Base-by-base conservation (phyloP, 140 eudicot genomes). In the Flaveria floridana region DNA sequence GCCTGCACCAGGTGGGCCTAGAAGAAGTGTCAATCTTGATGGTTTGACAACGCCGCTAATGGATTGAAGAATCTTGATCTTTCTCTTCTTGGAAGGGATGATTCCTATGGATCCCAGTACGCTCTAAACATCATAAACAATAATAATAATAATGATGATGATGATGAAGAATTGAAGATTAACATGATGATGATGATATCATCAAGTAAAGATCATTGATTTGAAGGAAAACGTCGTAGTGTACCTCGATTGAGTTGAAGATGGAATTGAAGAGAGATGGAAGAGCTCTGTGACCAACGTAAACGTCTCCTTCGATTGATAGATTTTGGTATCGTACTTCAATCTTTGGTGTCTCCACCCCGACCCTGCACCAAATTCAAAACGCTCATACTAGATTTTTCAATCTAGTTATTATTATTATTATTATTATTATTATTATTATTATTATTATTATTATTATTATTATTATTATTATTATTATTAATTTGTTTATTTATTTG, bases 1-100 rank as follows among this genome's bases (percentile, higher is more conserved):
- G 21, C 94, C 94, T 19, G 79, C 82, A 73, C 86, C 88, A 1
- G 94, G 94, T 25, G 94, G 94, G 44, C 94, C 94, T 19, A 87
- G 73, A 73, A 87, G 90, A 53, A 87, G 68, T 57, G 90, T 85
- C 82, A 87, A 80, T 86, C 89, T 87, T 41, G 92, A 85, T 30
- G 92, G 87, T 65, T 71, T 85, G 14, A 82, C 67, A 44, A 80
- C 80, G 66, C 92, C 92, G 10, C 76, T 80, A n/a, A 85, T 62
- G 50, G 81, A 84, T 7, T 58, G 73, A 68, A 87, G 92, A 51
- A 87, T 80, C 0, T 83, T 82, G 52, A 82, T 70, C 16, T 58
- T 74, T 25, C 51, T 78, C 53, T 87, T 85, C 72, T 85, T 83
- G 1, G 82, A 77, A 20, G 87, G 83, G 55, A 59, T 42, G 75